Evolutionary conservation across 345 rosid species (phyloP), one percentile per base, ranked within the genome.

Genomic region (Chamaenerion angustifolium): DNA sequence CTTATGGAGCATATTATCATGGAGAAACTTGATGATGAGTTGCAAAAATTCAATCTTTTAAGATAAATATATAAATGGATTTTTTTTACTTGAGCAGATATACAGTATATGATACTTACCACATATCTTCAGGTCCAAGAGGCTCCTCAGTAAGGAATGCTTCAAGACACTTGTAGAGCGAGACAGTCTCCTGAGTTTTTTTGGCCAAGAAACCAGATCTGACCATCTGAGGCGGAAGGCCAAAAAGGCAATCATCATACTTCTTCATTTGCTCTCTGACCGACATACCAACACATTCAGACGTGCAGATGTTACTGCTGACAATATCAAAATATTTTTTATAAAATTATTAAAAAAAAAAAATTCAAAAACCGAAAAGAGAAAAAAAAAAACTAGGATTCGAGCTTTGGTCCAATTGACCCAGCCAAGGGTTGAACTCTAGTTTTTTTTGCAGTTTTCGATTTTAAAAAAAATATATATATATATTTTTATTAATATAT

Each of bases 91-190:
- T 15, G 40, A 63, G 46, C 12, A n/a, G 6, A n/a, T n/a, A 43
- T 40, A 52, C n/a, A 57, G 12, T 16, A 45, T 55, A n/a, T n/a
- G 50, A 53, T 48, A 78, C 94, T 79, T 45, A 93, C 99, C 95
- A 88, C 99, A 88, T 93, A 68, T 93, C 99, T 65, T 93, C 96
- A 18, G 95, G 99, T 63, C 99, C 99, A 68, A 93, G 94, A 15
- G 96, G 99, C 76, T 93, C 96, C 71, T 82, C 95, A 43, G 62
- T 88, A 66, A 93, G 69, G 84, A 93, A 93, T 56, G 99, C 92
- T 79, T 88, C 94, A 49, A 88, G 95, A 71, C 96, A 88, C 56
- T 76, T 88, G 68, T 82, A 85, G 55, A 88, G 72, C 47, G 96
- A 79, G 57, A 77, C 80, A 16, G 95, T 58, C 67, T 88, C 96